Evolutionary conservation across 129 eudicot genomes (phyloP).

Genomic region (Artemisia tridentata): DNA sequence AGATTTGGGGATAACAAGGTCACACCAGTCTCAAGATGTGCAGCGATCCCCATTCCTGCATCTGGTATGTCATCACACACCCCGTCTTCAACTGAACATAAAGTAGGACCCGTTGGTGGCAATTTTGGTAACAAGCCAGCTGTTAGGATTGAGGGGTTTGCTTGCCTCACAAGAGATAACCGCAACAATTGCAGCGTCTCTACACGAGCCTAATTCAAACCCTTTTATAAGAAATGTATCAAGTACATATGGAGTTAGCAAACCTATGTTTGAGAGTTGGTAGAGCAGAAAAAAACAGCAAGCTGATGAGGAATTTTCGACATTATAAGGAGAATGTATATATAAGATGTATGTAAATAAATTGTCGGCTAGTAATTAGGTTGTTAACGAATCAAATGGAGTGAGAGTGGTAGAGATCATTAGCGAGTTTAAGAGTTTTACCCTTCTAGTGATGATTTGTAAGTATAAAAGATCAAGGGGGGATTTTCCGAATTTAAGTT

Average conservation of each 20-base stretch:
- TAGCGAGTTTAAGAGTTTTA: not conserved
- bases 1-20: slow-evolving; percentile 58
- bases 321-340: slow-evolving; percentile 9
- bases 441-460: slow-evolving; percentile 47
- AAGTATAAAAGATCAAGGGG: slow-evolving; percentile 37
- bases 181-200: slow-evolving; percentile 75
- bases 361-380: slow-evolving; percentile 4
- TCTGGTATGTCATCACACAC: slow-evolving; percentile 40
- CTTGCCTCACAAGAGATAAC: slow-evolving; percentile 61
- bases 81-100: slow-evolving; percentile 44
- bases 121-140: slow-evolving; percentile 85
- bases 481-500: slow-evolving; percentile 23
- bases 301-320: slow-evolving; percentile 40
- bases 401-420: not conserved
- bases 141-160: slow-evolving; percentile 83
- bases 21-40: slow-evolving; percentile 43
- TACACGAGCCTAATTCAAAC: slow-evolving; percentile 53
- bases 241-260: slow-evolving; percentile 28
- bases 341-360: not conserved
- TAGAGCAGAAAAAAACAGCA: not conserved
- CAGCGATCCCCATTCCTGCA: slow-evolving; percentile 32
- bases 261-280: slow-evolving; percentile 12
- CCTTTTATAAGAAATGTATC: slow-evolving; percentile 7
- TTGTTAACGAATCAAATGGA: slow-evolving; percentile 5
- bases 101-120: slow-evolving; percentile 55